Evolutionary conservation across 2,329 filamentous ascomycete genomes (phyloP).

Genomic region (Cordyceps fumosorosea): DNA sequence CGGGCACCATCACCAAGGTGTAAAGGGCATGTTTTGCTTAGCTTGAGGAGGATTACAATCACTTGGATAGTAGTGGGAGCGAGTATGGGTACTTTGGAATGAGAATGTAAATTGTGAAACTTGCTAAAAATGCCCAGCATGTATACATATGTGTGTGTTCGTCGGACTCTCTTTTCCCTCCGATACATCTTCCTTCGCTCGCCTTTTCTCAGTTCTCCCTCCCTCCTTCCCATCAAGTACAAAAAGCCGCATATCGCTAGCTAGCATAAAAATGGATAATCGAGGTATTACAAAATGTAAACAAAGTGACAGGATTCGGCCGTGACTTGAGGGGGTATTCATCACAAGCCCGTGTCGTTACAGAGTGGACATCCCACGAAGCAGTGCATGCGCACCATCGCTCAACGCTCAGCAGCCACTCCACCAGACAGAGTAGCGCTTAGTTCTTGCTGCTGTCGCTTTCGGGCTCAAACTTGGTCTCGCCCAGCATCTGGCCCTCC

Average conservation of each 20-base stretch:
- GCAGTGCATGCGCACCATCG: background rate
- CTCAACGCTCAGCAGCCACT: background rate
- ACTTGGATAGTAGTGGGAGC: too few species aligned
- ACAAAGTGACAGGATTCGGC: background rate
- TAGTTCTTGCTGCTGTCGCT: conserved; percentile 25
- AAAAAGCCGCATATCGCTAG: background rate
- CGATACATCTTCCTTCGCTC: background rate
- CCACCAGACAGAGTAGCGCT: too few species aligned
- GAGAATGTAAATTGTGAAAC: background rate
- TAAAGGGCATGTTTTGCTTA: background rate
- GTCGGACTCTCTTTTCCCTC: background rate
- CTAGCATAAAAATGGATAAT: background rate
- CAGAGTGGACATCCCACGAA: background rate
- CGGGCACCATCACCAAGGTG: conserved; percentile 43
- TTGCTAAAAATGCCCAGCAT: background rate
- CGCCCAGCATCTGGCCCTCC: conserved; percentile 48
- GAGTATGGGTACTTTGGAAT: background rate
- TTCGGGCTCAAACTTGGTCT: conserved; percentile 63
- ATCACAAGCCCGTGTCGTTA: background rate
- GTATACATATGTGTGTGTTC: background rate
- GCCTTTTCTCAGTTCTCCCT: background rate
- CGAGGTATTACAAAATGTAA: background rate
- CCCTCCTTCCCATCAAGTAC: background rate
- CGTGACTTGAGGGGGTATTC: background rate
- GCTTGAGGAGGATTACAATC: background rate